phyloP scores from a whole-genome alignment of 2,329 filamentous ascomycete genomes.

The Colletotrichum sp. region DNA sequence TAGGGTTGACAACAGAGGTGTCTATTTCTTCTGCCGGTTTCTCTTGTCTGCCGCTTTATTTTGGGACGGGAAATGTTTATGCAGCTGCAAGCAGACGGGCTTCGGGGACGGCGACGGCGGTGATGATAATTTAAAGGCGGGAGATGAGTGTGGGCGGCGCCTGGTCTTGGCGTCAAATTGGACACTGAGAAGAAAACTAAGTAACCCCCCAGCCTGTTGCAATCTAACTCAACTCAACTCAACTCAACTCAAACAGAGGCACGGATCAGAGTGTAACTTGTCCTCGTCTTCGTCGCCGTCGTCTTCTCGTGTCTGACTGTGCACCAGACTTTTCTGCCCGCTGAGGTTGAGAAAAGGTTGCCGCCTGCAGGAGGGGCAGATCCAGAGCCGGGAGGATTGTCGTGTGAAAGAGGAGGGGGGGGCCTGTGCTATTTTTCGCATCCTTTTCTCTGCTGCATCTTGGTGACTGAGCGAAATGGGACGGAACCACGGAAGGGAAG shows the following conservation, averaged over 20 bases:
- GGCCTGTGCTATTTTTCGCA: slow-evolving; percentile 1
- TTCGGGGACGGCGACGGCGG: slow-evolving; percentile 5
- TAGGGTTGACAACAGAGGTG: not conserved
- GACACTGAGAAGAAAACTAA: not conserved
- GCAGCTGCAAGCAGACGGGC: not conserved
- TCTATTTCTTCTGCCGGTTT: not conserved
- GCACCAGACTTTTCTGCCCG: not conserved
- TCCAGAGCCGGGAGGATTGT: not conserved
- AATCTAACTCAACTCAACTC: not conserved
- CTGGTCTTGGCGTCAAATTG: not conserved
- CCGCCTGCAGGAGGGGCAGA: not conserved
- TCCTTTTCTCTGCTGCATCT: not conserved
- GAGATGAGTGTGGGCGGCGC: not conserved
- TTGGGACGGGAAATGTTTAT: not conserved
- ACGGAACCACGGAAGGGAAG: not conserved
- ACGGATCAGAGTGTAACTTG: not conserved
- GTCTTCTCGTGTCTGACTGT: not conserved
- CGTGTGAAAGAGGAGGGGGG: not conserved
- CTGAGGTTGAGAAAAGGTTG: not conserved
- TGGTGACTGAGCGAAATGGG: not conserved
- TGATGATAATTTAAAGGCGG: not conserved
- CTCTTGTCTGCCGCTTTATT: not conserved
- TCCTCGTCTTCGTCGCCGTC: not conserved
- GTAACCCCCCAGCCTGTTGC: not conserved
- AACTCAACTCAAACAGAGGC: not conserved